Base-by-base conservation (phyloP, 2,329 filamentous ascomycete genomes). In the Xylaria digitata region DNA sequence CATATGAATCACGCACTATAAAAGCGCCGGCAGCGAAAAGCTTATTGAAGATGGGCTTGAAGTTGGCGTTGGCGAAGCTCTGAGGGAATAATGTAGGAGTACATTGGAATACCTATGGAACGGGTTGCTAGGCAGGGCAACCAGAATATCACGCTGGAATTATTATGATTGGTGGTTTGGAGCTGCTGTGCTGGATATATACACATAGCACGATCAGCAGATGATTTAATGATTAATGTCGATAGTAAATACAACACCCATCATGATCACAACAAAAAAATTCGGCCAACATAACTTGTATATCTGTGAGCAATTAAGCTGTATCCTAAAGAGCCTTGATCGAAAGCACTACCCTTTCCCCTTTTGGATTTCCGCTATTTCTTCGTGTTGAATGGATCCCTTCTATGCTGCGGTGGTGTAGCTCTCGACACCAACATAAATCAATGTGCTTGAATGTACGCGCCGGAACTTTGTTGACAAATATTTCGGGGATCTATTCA, bases 11-110 rank as follows among this genome's bases (percentile, higher is more conserved):
- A 19, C 65, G 69, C 5, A 61, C 68, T 8, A 63, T 70, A 11
- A 68, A 70, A 37, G 71, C 72, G 21, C 68, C 72, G 26, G 69
- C 72, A 21, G 71, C 75, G 15, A 71, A 73, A 65, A 75, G 66
- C 52, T 63, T 78, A 32, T 62, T 78, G 46, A 78, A 76, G 62
- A 55, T 77, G 52, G 74, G 74, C n/a, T 66, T 76, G 66, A 76
- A 72, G 65, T 66, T 75, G 68, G 68, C 62, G n/a, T 34, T 71
- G 21, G 66, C 69, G n/a, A 73, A 70, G 57, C 63, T 71, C 6
- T 71, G 46, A 70, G 43, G 48, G 43, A 50, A 40, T 32, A n/a
- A n/a, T n/a, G n/a, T n/a, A 62, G 26, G 64, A 21, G 55, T 11
- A 46, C 57, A 43, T 11, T 26, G 58, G 37, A 59, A 57, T 59